Evolutionary conservation across 2,329 filamentous ascomycete genomes (phyloP), one percentile per base, ranked within the genome.

Genomic region (Sporothrix phasma): DNA sequence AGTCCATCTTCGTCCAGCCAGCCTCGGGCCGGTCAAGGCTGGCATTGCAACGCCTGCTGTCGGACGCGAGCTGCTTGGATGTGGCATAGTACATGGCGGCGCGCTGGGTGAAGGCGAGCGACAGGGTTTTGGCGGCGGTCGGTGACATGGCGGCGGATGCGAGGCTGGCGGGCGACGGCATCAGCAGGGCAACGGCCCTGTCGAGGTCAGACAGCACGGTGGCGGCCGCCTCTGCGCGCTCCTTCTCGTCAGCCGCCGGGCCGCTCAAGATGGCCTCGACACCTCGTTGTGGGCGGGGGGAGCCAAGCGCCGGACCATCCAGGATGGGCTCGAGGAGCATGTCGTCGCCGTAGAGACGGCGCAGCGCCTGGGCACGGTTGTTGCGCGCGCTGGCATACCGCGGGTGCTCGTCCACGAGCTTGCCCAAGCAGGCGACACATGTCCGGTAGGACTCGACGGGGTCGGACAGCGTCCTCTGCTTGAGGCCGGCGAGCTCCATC

Each of bases 341-440:
- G 2, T 77, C 75, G 70, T 88, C 85, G 11, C 86, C 86, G 67
- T 87, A 85, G 64, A 85, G 74, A 56, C 87, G 77, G 24, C 87
- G 77, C 34, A 82, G 69, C 8, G 87, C 80, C 73, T 92, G 89
- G 2, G 87, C 89, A 59, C 88, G 81, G 74, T 93, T 92, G 72
- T 91, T 88, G 65, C 84, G 82, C 5, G 85, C 87, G 67, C 87
- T 89, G 24, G 88, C 88, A 73, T 92, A 92, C 37, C 76, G 74
- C 3, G 88, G 87, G 62, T 84, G 72, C 26, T 81, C 74, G 2
- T 76, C 70, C 46, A 91, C 82, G 37, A 91, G 77, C 2, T 74
- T 71, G 34, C 80, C 78, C 5, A 92, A 76, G 5, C 76, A 73
- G 10, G 73, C 71, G 19, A 86, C 73, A 62, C 79, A 79, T 41